These are phyloP conservation scores for Apiotrichum siamense DNA, from an alignment of 1,284 basidiomycete species.

Conservation along the genomic window DNA sequence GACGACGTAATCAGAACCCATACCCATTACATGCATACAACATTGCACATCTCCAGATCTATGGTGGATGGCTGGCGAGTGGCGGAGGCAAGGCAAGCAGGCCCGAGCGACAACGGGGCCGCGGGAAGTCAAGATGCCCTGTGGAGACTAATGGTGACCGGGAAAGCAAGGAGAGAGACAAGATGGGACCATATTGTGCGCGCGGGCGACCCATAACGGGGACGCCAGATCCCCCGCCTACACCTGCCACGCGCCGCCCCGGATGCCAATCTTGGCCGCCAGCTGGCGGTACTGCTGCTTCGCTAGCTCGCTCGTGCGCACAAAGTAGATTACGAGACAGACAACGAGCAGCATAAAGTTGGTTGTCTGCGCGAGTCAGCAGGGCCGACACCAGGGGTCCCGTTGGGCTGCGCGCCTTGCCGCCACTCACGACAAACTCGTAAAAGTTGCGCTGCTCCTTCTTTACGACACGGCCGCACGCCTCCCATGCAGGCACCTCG, in stretches of 20 bases:
- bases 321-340: conserved; percentile 60
- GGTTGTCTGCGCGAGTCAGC: conserved; percentile 46
- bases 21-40: conserved; percentile 22
- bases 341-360: conserved; percentile 66
- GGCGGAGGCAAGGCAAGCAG: too few relatives aligned
- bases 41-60: conserved; percentile 9
- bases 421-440: conserved; percentile 72
- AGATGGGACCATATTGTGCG: too few relatives aligned
- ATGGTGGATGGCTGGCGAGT: background rate
- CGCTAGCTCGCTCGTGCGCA: conserved; percentile 62
- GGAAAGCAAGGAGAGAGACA: too few relatives aligned
- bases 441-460: conserved; percentile 76
- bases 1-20: conserved; percentile 23
- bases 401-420: background rate
- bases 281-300: conserved; percentile 69
- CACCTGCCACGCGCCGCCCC: conserved; percentile 27
- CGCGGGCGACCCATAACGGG: background rate
- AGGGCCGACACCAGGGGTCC: background rate
- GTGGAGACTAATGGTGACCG: too few relatives aligned
- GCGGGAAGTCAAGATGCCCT: too few relatives aligned
- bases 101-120: too few relatives aligned
- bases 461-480: conserved; percentile 72
- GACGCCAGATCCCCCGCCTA: background rate
- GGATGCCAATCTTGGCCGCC: conserved; percentile 65
- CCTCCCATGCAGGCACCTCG: conserved; percentile 78